A percentile compares a stretch with the other conserved stretches of the same genome.
Evolutionary conservation across 2,329 filamentous ascomycete genomes (phyloP).

Genomic region (Dothistroma pini): DNA sequence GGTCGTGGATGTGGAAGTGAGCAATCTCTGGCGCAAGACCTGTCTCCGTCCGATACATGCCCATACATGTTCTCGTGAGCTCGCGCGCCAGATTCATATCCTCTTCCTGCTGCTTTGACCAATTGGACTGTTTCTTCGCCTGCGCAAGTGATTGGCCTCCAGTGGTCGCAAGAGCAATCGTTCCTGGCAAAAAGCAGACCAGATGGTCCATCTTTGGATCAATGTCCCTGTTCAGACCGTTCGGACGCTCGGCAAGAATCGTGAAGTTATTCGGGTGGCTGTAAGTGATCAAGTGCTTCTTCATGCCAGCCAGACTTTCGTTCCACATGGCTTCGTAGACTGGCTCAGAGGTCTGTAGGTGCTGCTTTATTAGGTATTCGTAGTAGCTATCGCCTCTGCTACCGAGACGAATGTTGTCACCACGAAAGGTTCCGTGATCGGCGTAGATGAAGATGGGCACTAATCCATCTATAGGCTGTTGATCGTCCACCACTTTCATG

Average conservation of each 20-base stretch:
- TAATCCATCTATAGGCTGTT: constrained; percentile 73
- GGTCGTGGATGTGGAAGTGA: constrained; percentile 74
- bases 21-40: constrained; percentile 94
- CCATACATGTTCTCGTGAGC: constrained; percentile 96
- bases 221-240: constrained; percentile 62
- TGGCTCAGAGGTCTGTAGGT: constrained; percentile 85
- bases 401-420: constrained; percentile 82
- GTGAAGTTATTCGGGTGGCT: constrained; percentile 75
- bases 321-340: constrained; percentile 93
- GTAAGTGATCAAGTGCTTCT: constrained; percentile 90
- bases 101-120: constrained; percentile 75
- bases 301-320: constrained; percentile 76
- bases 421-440: constrained; percentile 71
- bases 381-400: constrained; percentile 98
- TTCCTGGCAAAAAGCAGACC: constrained; percentile 96
- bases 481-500: constrained; percentile 85
- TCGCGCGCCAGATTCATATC: constrained; percentile 86
- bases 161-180: constrained; percentile 84
- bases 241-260: constrained; percentile 81
- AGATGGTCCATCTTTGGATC: constrained; percentile 96
- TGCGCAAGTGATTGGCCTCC: constrained; percentile 71
- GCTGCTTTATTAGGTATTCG: constrained; percentile 98
- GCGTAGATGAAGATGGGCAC: constrained; percentile 90
- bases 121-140: constrained; percentile 65
- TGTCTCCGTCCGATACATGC: constrained; percentile 91